Base-by-base conservation (phyloP, 2,329 filamentous ascomycete species). In the Penicillium sp. region DNA sequence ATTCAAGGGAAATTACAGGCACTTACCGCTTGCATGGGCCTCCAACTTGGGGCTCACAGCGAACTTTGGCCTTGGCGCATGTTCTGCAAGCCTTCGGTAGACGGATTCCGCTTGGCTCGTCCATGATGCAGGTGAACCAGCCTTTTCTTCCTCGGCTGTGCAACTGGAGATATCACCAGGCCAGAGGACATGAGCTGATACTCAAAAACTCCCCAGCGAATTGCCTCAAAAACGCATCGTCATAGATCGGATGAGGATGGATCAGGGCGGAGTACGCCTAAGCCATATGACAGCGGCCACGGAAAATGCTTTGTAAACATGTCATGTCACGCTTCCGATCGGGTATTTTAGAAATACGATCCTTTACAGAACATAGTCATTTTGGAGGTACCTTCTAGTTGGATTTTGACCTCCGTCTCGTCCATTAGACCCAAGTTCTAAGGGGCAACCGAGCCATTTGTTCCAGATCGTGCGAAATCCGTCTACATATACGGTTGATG, bases 61-160 rank as follows among this genome's bases (percentile, higher is more conserved):
- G 56, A 18, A 64, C 65, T 51, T 66, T 67, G 6, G 65, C 65
- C 56, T 65, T 67, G 49, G 65, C 65, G 49, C 65, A 67, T 16
- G 62, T 62, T 19, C 51, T 50, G 33, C 65, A 67, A 13, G 65
- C 65, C 49, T 64, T 67, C 2, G 65, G 56, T 14, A 61, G 44
- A n/a, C 63, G 61, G 27, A 41, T 27, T 24, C 55, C 60, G 35
- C 36, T 51, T 27, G n/a, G 14, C 11, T 62, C 47, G 16, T 54
- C 55, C 62, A 66, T 66, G 43, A 11, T n/a, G 14, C 4, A 27
- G 24, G 13, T n/a, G 43, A 19, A 27, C 14, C 16, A 46, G 24
- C 14, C 5, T 31, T 46, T 31, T 24, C 4, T n/a, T 24, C 24
- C 24, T n/a, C 14, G 10, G 13, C 40, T 19, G 19, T 10, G 19